Percentiles rank a stretch among this genome's conserved stretches.
phyloP scores from a whole-genome alignment of 2,329 filamentous ascomycete species.

The Diaporthe vexans region DNA sequence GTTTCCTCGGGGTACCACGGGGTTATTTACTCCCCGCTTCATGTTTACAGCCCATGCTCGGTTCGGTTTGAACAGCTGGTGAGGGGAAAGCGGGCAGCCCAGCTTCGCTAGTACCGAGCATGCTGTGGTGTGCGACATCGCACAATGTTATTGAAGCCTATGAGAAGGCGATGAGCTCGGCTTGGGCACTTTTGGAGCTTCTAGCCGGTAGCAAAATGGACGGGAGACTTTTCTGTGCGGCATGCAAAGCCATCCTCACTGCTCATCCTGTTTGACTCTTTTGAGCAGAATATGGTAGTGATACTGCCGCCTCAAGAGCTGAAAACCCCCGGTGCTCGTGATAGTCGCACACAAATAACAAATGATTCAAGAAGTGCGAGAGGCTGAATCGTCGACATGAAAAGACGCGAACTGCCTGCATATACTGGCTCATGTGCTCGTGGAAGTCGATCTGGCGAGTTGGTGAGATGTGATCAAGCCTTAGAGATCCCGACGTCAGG shows the following conservation, averaged over 20 bases:
- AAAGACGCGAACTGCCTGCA: background rate
- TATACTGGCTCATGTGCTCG: background rate
- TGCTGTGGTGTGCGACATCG: background rate
- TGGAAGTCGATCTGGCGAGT: slow-evolving; percentile 2
- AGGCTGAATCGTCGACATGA: background rate
- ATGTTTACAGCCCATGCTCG: background rate
- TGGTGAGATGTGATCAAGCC: slow-evolving; percentile 19
- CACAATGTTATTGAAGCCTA: background rate
- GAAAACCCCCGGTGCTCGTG: background rate
- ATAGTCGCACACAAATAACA: background rate
- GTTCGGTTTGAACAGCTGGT: background rate
- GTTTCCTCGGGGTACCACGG: background rate
- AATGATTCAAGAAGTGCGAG: background rate
- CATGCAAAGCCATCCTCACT: background rate
- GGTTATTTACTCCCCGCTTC: background rate
- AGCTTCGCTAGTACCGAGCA: background rate
- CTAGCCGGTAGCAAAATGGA: background rate
- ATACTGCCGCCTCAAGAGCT: background rate
- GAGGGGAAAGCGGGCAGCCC: slow-evolving; percentile 17
- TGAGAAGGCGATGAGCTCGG: background rate
- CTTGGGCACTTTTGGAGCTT: too few relatives aligned
- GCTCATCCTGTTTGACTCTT: too few relatives aligned
- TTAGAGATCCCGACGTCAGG: slow-evolving; percentile 11
- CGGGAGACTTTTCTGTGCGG: background rate
- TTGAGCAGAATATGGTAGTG: background rate